Base-by-base conservation (phyloP, 2,329 filamentous ascomycete species). In the Diaporthe sp. region DNA sequence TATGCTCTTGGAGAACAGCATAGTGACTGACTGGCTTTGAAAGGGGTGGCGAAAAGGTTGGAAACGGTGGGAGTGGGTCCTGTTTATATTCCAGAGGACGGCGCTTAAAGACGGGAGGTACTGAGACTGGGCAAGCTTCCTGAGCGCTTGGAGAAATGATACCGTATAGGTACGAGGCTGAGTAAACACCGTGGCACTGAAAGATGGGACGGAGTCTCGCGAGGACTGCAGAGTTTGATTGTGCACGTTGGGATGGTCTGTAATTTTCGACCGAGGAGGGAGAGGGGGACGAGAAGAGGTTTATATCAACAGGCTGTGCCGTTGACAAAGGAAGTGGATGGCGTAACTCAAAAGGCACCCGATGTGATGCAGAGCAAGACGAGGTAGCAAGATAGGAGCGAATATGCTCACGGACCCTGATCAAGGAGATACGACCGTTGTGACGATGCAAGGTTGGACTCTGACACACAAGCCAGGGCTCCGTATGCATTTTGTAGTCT, bases 401-500 rank as follows among this genome's bases (percentile, higher is more conserved):
- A 73, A 46, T 61, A 73, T 55, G 73, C 15, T 61, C 57, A 72
- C 57, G 57, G 67, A 58, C 58, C 49, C 37, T 57, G 25, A 68
- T 72, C 49, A 51, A 53, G 60, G 25, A 61, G 51, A 53, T 39
- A 37, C 44, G n/a, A 37, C n/a, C 71, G 53, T 71, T 68, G 73
- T 68, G 58, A 74, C 62, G 42, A 62, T 55, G 57, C 68, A 62
- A 74, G 72, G 67, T 74, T 39, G 28, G 17, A 28, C 4, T 67
- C 55, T 75, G 67, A 71, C 65, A 74, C 62, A 28, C 67, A 39
- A 72, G 67, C 51, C 57, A 53, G 65, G 72, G 72, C 61, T 53
- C 67, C 71, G 34, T 51, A 55, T 67, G 51, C 58, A 74, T 71
- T 55, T 37, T 71, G 65, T 72, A 71, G 70, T 61, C 49, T 71